Percentiles rank a stretch among this genome's conserved stretches.
phyloP scores from a whole-genome alignment of 352 stramenopile species.

The Phytophthora chlamydospora region DNA sequence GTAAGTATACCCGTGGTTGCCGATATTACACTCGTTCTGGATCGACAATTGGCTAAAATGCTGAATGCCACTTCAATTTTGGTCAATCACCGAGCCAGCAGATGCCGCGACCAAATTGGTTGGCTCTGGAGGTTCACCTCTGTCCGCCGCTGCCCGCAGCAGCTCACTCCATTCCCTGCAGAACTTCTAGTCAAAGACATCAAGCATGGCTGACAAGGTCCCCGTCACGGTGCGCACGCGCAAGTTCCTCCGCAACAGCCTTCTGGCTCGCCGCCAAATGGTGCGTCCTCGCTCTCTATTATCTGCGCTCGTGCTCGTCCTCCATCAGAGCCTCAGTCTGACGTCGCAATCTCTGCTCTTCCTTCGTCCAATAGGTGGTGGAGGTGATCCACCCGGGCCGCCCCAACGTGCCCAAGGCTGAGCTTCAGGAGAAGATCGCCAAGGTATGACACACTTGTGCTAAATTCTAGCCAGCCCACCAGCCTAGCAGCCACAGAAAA shows the following conservation, averaged over 20 bases:
- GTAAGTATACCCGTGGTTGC: too few relatives aligned
- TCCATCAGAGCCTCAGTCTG: conserved; percentile 2
- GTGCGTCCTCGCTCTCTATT: conserved; percentile 51
- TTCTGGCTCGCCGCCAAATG: conserved; percentile 98
- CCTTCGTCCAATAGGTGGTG: conserved; percentile 81
- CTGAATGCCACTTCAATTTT: too few relatives aligned
- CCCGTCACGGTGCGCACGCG: conserved; percentile 98
- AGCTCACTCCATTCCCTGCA: conserved; percentile 68
- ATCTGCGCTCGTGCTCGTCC: not conserved
- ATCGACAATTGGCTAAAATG: too few relatives aligned
- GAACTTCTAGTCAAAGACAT: conserved; percentile 73
- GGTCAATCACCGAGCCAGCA: too few relatives aligned
- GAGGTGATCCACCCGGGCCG: conserved; percentile 98
- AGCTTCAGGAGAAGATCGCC: conserved; percentile 97
- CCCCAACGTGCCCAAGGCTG: conserved; percentile 96
- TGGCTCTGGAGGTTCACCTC: conserved; percentile 63
- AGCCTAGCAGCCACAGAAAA: conserved; percentile 1
- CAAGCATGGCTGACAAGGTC: conserved; percentile 91
- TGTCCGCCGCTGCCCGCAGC: conserved; percentile 11
- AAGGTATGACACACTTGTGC: conserved; percentile 76
- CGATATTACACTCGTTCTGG: too few relatives aligned
- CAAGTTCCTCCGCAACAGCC: conserved; percentile 99
- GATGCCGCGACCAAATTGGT: conserved; percentile 49
- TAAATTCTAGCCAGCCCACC: not conserved
- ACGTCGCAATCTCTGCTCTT: conserved; percentile 4